Base-by-base conservation (phyloP, 2,329 filamentous ascomycete genomes). In the Pyrenochaeta sp. region DNA sequence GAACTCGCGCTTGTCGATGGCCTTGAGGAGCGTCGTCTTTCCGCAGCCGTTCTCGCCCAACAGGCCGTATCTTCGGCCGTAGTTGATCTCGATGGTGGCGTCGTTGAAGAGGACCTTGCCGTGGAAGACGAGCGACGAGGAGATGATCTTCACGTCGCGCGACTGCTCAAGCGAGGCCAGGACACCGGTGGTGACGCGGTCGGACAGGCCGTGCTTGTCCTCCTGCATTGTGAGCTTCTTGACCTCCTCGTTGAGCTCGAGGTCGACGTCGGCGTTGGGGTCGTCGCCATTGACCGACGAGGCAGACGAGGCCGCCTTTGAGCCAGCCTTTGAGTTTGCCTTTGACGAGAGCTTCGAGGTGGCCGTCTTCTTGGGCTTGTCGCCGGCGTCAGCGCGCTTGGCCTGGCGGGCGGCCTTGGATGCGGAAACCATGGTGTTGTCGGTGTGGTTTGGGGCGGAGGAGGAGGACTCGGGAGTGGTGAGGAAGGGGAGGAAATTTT, bases 1-100 rank as follows among this genome's bases (percentile, higher is more conserved):
- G 73, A 86, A 99, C 76, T 99, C 95, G 77, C 94, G 89, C 68
- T 86, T 87, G 63, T 88, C 87, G 71, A 99, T 96, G 59, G 94
- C 85, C 80, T 96, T 97, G 71, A 99, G 84, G 22, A 99, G 77
- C n/a, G 94, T 99, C 56, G 89, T 95, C 83, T 99, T 99, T 74
- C 94, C 94, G 76, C 94, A 99, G 58, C 94, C 94, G 87, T 99
- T 99, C 83, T 99, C 94, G 68, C 94, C 94, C 55, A 99, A 80
- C 45, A 99, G 81, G 73, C 94, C 94, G 72, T 99, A 99, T 67
- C 94, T 86, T 66, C 92, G 89, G 58, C 89, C 91, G 72, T 90
- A 94, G 72, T 89, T 93, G 67, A 99, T 82, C 76, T 99, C 95
- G 73, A 99, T 81, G 36, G 87, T 95, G 54, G 89, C 89, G 76